phyloP scores from a whole-genome alignment of 2,329 filamentous ascomycete species.

The Pseudomassariella vexata region DNA sequence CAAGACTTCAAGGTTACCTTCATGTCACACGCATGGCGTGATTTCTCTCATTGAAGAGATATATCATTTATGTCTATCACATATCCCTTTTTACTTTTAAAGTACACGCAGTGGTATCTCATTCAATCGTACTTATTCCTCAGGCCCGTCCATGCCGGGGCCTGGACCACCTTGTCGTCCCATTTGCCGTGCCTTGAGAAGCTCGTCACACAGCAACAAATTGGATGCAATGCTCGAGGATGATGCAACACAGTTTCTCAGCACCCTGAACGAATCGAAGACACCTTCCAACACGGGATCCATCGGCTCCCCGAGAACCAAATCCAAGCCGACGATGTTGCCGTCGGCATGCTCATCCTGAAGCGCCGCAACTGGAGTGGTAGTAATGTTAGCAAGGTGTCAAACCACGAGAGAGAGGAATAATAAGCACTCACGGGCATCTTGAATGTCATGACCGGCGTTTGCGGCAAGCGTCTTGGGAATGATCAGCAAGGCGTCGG shows the following conservation, averaged over 20 bases:
- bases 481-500: slow-evolving; percentile 89
- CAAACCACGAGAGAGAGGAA: background rate
- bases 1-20: too few species aligned
- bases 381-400: slow-evolving; percentile 7
- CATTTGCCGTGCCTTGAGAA: slow-evolving; percentile 98
- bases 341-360: slow-evolving; percentile 84
- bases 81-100: slow-evolving; percentile 6
- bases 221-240: slow-evolving; percentile 95
- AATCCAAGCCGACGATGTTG: slow-evolving; percentile 78
- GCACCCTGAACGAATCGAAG: slow-evolving; percentile 91
- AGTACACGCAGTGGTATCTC: slow-evolving; percentile 5
- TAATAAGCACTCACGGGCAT: slow-evolving; percentile 66
- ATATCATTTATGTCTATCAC: slow-evolving; percentile 4
- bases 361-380: slow-evolving; percentile 66
- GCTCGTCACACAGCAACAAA: slow-evolving; percentile 89
- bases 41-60: background rate
- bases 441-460: slow-evolving; percentile 93
- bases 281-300: slow-evolving; percentile 89
- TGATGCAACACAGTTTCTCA: slow-evolving; percentile 89
- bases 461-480: slow-evolving; percentile 97
- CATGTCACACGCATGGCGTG: too few species aligned
- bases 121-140: slow-evolving; percentile 30
- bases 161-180: slow-evolving; percentile 57
- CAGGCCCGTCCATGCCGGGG: slow-evolving; percentile 58
- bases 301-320: slow-evolving; percentile 87